Evolutionary conservation across 352 stramenopile species (phyloP).

Genomic region (Pythium biforme): DNA sequence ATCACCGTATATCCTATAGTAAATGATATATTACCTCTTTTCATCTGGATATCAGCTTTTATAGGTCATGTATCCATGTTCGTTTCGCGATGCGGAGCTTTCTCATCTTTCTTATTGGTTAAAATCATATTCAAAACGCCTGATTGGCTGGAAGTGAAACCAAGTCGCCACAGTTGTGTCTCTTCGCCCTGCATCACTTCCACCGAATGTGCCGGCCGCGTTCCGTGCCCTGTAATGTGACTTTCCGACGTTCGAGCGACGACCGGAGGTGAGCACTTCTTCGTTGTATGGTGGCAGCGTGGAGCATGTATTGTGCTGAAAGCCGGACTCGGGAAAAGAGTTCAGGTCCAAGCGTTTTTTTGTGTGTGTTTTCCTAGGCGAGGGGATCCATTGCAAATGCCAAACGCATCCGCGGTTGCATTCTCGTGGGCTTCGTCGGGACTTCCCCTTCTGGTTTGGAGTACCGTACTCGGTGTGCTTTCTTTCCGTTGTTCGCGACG

Average conservation of each 20-base stretch:
- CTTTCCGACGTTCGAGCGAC: no score
- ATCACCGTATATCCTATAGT: neutral
- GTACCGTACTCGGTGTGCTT: neutral
- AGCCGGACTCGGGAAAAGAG: neutral
- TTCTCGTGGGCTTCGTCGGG: neutral
- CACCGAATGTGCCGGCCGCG: conserved; percentile 10
- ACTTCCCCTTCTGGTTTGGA: neutral
- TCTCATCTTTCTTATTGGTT: neutral
- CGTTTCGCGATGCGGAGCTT: no score
- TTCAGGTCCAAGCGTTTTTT: neutral
- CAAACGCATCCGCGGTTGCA: neutral
- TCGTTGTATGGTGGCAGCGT: neutral
- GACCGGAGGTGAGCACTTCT: neutral
- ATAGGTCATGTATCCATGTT: neutral
- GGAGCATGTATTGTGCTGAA: neutral
- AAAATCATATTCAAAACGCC: neutral
- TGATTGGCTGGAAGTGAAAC: conserved; percentile 7
- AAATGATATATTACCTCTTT: neutral
- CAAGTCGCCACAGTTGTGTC: neutral
- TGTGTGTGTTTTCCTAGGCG: no score
- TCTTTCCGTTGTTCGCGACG: neutral
- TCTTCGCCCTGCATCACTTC: neutral
- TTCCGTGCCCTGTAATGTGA: conserved; percentile 12
- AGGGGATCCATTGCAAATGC: conserved; percentile 10
- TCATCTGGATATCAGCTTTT: neutral